Evolutionary conservation across 2,329 filamentous ascomycete species (phyloP).

Genomic region (Alternaria solani): DNA sequence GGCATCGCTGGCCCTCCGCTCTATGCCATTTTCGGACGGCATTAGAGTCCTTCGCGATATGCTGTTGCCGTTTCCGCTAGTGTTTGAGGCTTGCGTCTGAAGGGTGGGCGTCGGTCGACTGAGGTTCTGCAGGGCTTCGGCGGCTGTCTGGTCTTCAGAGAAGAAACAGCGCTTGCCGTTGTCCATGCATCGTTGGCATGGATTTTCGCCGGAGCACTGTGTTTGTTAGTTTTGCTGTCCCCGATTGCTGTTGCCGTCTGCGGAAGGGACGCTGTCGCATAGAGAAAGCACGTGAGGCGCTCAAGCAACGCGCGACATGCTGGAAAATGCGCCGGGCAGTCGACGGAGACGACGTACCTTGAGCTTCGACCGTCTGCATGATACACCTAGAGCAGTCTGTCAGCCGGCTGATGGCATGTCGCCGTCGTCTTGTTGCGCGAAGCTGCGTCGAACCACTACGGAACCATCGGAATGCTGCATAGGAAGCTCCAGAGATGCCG

Average conservation of each 20-base stretch:
- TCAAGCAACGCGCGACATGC: background rate
- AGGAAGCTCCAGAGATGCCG: conserved; percentile 9
- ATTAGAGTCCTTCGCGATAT: conserved; percentile 27
- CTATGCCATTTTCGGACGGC: conserved; percentile 30
- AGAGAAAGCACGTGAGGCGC: background rate
- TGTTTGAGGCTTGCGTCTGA: conserved; percentile 17
- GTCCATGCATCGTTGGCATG: conserved; percentile 47
- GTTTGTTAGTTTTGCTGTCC: conserved; percentile 1
- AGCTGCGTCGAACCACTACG: conserved; percentile 18
- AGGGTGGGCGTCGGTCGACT: conserved; percentile 42
- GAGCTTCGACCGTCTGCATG: conserved; percentile 47
- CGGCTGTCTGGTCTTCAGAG: conserved; percentile 49
- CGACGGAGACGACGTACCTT: conserved; percentile 32
- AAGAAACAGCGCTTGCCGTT: conserved; percentile 49
- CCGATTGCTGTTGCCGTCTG: background rate
- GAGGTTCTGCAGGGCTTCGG: conserved; percentile 49
- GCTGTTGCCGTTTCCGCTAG: conserved; percentile 20
- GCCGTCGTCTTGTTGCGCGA: conserved; percentile 1
- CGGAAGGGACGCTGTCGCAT: conserved; percentile 3
- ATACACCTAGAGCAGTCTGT: conserved; percentile 37
- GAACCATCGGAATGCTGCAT: conserved; percentile 39
- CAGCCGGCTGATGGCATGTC: conserved; percentile 16
- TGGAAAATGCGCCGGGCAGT: background rate
- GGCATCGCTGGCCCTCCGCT: conserved; percentile 39
- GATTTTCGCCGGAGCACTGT: conserved; percentile 48